These are phyloP conservation scores for Apiospora kogelbergensis DNA, from an alignment of 2,329 filamentous ascomycete genomes.

Conservation along the genomic window DNA sequence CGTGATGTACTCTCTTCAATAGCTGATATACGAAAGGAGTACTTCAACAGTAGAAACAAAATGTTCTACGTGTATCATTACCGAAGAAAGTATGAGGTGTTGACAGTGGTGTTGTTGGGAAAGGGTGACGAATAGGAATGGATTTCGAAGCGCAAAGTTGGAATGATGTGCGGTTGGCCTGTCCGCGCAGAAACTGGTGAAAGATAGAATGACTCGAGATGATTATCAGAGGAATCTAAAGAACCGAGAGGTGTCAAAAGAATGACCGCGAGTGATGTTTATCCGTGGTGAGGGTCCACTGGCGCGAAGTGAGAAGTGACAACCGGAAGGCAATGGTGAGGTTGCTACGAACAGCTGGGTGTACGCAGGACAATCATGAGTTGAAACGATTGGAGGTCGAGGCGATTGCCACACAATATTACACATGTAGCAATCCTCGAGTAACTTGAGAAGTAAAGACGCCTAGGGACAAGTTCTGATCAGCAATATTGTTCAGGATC, in stretches of 20 bases:
- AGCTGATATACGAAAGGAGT: neutral
- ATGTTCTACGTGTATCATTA: neutral
- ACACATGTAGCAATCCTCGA: neutral
- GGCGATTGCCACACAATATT: too few species aligned
- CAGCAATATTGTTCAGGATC: neutral
- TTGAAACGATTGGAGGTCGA: neutral
- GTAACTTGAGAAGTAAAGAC: neutral
- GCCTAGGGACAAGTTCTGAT: neutral
- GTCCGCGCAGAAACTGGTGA: neutral
- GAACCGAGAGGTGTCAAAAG: neutral
- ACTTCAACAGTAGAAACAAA: neutral
- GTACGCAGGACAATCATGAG: neutral
- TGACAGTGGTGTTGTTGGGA: neutral
- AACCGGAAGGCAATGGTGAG: neutral
- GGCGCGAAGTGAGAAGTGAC: neutral
- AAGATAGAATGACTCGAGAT: neutral
- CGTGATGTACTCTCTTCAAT: neutral
- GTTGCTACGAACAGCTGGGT: neutral
- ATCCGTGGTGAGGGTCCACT: neutral
- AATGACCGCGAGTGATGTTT: neutral
- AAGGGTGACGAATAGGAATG: neutral
- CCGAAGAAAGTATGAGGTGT: neutral
- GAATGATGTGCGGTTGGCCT: neutral
- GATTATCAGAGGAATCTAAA: neutral
- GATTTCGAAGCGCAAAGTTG: neutral